Evolutionary conservation across 2,329 filamentous ascomycete genomes (phyloP).

Genomic region (Trichocomaceae sp.): DNA sequence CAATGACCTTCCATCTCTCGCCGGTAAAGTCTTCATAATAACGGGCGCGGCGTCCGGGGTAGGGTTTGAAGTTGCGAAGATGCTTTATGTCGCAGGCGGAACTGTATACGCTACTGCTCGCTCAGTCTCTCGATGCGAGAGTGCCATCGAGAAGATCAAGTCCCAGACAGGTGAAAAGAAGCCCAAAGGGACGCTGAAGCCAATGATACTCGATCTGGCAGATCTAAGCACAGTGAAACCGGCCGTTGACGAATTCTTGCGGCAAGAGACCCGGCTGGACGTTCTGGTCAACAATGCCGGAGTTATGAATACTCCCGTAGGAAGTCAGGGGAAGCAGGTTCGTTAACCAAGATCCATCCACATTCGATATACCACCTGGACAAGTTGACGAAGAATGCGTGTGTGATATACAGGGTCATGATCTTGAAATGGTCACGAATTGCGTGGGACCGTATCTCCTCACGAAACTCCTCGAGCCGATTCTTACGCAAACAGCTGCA

Average conservation of each 20-base stretch:
- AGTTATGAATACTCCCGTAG: conserved; percentile 30
- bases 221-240: conserved; percentile 12
- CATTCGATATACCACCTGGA: background rate
- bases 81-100: conserved; percentile 38
- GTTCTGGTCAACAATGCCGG: conserved; percentile 39
- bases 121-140: background rate
- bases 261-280: conserved; percentile 32
- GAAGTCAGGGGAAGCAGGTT: conserved; percentile 13
- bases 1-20: background rate
- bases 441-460: conserved; percentile 37
- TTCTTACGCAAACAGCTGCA: conserved; percentile 27
- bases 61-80: conserved; percentile 33
- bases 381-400: background rate
- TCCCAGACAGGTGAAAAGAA: background rate
- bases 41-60: conserved; percentile 36
- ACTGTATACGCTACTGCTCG: conserved; percentile 39
- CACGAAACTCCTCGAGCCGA: conserved; percentile 32
- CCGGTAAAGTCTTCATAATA: conserved; percentile 31
- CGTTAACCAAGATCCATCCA: conserved; percentile 10
- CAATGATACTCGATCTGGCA: background rate
- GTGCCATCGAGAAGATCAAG: conserved; percentile 1
- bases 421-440: conserved; percentile 37
- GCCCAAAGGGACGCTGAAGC: background rate
- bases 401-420: conserved; percentile 23
- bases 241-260: conserved; percentile 28